Percentiles rank a stretch among this genome's conserved stretches.
These are phyloP conservation scores for Camelina sativa DNA, from an alignment of 345 rosid genomes.

Conservation along the genomic window DNA sequence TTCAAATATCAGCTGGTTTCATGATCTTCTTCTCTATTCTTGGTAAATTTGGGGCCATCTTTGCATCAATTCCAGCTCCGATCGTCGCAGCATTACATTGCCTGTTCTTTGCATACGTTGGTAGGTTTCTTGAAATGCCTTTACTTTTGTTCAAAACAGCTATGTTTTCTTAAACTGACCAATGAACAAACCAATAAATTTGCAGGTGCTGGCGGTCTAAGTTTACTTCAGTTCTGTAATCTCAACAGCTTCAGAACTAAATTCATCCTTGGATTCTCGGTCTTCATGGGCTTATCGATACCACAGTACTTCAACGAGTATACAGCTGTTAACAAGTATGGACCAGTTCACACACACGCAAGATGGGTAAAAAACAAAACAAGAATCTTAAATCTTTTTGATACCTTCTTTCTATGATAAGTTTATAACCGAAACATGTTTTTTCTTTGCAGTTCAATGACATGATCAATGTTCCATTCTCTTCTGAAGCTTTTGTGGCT, in stretches of 20 bases:
- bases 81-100: conserved; percentile 73
- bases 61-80: conserved; percentile 90
- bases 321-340: conserved; percentile 54
- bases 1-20: conserved; percentile 90
- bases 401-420: neutral
- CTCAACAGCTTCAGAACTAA: conserved; percentile 82
- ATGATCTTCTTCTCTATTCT: conserved; percentile 95
- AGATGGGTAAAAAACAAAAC: conserved; percentile 60
- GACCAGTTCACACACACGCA: conserved; percentile 66
- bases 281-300: conserved; percentile 83
- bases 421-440: neutral
- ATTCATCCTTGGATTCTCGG: conserved; percentile 78
- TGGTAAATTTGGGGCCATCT: conserved; percentile 91
- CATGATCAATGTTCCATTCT: conserved; percentile 91
- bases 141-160: neutral
- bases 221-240: conserved; percentile 89
- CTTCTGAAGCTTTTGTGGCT: conserved; percentile 86
- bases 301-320: conserved; percentile 91
- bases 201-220: conserved; percentile 75
- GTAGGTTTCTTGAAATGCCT: conserved; percentile 49
- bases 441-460: conserved; percentile 79
- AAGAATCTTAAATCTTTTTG: neutral
- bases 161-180: neutral
- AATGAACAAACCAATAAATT: neutral
- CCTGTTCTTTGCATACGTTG: conserved; percentile 81